phyloP scores from a whole-genome alignment of 1,284 basidiomycete species.

The Ceratobasidium sp. region DNA sequence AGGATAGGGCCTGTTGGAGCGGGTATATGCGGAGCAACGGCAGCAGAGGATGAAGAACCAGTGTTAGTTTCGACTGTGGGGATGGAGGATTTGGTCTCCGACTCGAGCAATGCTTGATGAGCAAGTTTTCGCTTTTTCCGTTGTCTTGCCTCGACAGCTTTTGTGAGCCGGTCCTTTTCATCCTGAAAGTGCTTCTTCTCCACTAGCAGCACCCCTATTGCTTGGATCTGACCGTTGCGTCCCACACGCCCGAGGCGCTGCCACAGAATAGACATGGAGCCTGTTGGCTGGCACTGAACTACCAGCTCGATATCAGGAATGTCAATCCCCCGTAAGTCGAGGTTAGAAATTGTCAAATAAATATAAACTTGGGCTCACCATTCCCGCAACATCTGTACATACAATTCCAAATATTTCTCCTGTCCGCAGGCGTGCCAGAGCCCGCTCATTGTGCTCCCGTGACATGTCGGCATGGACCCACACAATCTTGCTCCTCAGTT shows the following conservation, averaged over 20 bases:
- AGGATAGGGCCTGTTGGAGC: too few relatives aligned
- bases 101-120: background rate
- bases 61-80: background rate
- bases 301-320: conserved; percentile 17
- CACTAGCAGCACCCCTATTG: background rate
- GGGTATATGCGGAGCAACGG: too few relatives aligned
- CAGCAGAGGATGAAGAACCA: background rate
- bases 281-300: conserved; percentile 12
- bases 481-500: background rate
- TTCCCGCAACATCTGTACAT: conserved; percentile 29
- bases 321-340: conserved; percentile 23
- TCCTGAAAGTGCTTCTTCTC: conserved; percentile 7
- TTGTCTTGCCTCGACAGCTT: background rate
- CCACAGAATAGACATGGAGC: background rate
- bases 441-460: background rate
- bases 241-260: conserved; percentile 3
- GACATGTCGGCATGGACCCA: conserved; percentile 37
- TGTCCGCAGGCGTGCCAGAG: background rate
- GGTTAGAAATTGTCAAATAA: background rate
- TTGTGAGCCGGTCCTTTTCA: background rate
- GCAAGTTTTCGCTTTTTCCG: background rate
- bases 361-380: conserved; percentile 10
- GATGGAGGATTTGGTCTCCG: background rate
- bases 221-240: background rate
- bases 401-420: conserved; percentile 21